Evolutionary conservation across 192 early-diverging fungal genomes (phyloP).

Genomic region (Coemansia sp.): DNA sequence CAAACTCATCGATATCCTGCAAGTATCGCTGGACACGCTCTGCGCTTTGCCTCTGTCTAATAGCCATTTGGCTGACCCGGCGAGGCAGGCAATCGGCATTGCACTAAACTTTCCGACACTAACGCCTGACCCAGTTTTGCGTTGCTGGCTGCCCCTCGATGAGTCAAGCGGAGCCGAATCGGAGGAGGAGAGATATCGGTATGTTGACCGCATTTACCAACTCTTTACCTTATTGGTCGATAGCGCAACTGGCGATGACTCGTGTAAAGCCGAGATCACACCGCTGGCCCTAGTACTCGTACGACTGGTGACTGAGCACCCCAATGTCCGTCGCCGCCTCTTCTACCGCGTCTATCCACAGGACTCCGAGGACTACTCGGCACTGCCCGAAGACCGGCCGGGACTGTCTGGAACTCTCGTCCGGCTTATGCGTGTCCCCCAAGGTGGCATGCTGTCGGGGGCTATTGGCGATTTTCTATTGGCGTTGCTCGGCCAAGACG

Average conservation of each 20-base stretch:
- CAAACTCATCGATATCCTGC: slow-evolving; percentile 24
- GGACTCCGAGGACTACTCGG: slow-evolving; percentile 16
- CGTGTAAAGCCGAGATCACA: slow-evolving; percentile 27
- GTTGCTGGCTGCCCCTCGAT: slow-evolving; percentile 27
- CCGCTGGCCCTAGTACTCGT: slow-evolving; percentile 42
- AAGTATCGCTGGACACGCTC: slow-evolving; percentile 18
- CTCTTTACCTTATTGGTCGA: slow-evolving; percentile 18
- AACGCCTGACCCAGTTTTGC: slow-evolving; percentile 13
- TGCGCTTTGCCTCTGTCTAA: slow-evolving; percentile 6
- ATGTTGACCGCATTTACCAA: slow-evolving; percentile 6
- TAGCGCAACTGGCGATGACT: not conserved
- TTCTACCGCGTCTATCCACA: slow-evolving; percentile 33
- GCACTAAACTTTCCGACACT: slow-evolving; percentile 39
- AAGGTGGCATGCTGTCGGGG: slow-evolving; percentile 40
- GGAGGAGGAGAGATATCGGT: not conserved
- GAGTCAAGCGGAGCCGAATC: not conserved
- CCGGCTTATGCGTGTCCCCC: slow-evolving; percentile 34
- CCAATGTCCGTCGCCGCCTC: slow-evolving; percentile 23
- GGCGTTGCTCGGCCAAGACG: slow-evolving; percentile 41
- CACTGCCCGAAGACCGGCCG: slow-evolving; percentile 40
- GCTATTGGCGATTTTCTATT: slow-evolving; percentile 47
- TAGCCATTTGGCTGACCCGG: slow-evolving; percentile 22
- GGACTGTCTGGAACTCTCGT: slow-evolving; percentile 37
- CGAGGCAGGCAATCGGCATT: slow-evolving; percentile 42
- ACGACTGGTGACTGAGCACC: slow-evolving; percentile 36